Percentiles rank a stretch among this genome's conserved stretches.
phyloP scores from a whole-genome alignment of 2,329 filamentous ascomycete species.

The Fusarium equiseti region DNA sequence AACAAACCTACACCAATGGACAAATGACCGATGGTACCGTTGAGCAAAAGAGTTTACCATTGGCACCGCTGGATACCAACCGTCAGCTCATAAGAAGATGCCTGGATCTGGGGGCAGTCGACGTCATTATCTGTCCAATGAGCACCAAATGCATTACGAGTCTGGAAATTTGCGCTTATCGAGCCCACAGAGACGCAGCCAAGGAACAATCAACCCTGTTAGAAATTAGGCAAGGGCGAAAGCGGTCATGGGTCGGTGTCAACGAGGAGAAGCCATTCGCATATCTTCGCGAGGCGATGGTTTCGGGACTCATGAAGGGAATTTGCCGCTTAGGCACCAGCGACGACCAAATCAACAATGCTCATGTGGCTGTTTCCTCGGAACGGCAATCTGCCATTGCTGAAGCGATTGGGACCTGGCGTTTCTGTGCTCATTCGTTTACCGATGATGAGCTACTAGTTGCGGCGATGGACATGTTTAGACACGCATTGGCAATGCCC shows the following conservation, averaged over 20 bases:
- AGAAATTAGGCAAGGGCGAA: constrained; percentile 79
- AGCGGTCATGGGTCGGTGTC: constrained; percentile 92
- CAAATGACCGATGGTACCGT: constrained; percentile 55
- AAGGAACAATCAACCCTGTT: constrained; percentile 79
- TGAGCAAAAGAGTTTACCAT: constrained; percentile 50
- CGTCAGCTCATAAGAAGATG: constrained; percentile 73
- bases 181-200: constrained; percentile 79
- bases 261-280: constrained; percentile 88
- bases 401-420: constrained; percentile 80
- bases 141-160: constrained; percentile 79
- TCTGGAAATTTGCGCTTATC: constrained; percentile 85
- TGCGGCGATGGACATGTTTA: constrained; percentile 87
- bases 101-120: constrained; percentile 86
- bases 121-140: constrained; percentile 86
- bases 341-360: constrained; percentile 71
- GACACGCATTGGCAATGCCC: constrained; percentile 85
- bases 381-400: constrained; percentile 76
- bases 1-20: constrained; percentile 45
- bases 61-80: constrained; percentile 48
- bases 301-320: constrained; percentile 87
- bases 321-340: constrained; percentile 80
- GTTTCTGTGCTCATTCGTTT: constrained; percentile 90
- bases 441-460: constrained; percentile 91
- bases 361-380: constrained; percentile 75
- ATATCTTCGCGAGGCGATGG: constrained; percentile 93